Evolutionary conservation across 257 asterid genomes (phyloP).

Genomic region (Penstemon barbatus): DNA sequence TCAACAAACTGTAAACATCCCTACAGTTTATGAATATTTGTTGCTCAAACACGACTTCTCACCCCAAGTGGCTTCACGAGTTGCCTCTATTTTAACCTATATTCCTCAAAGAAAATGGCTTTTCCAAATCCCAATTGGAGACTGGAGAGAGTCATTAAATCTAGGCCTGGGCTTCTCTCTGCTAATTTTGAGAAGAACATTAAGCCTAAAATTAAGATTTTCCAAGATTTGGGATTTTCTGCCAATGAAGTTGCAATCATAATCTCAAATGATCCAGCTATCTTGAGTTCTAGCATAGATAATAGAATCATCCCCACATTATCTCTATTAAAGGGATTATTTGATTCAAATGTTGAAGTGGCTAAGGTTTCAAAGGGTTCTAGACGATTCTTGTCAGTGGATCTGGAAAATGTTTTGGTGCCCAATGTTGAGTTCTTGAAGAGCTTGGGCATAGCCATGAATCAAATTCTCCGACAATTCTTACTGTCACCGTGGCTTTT

Average conservation of each 20-base stretch:
- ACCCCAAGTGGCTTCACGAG: slow-evolving; percentile 30
- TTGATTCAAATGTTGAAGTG: slow-evolving; percentile 38
- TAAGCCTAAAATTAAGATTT: slow-evolving; percentile 45
- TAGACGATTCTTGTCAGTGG: slow-evolving; percentile 28
- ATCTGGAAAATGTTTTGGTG: slow-evolving; percentile 35
- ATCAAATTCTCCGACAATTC: slow-evolving; percentile 5
- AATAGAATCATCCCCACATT: slow-evolving; percentile 30
- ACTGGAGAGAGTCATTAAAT: slow-evolving; percentile 32
- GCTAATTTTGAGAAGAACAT: slow-evolving; percentile 28
- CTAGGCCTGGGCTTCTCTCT: slow-evolving; percentile 22
- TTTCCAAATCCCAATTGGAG: slow-evolving; percentile 43
- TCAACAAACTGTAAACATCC: too few relatives aligned
- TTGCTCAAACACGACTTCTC: slow-evolving; percentile 35
- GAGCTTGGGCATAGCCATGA: slow-evolving; percentile 39
- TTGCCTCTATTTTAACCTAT: slow-evolving; percentile 28
- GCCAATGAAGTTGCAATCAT: slow-evolving; percentile 26
- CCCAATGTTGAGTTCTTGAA: slow-evolving; percentile 42
- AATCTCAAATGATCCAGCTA: slow-evolving; percentile 27
- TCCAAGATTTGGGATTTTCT: slow-evolving; percentile 47
- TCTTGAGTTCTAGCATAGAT: slow-evolving; percentile 26
- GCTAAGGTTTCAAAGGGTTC: slow-evolving; percentile 23
- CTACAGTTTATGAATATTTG: slow-evolving; percentile 10
- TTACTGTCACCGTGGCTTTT: slow-evolving; percentile 22
- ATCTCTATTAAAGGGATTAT: slow-evolving; percentile 25
- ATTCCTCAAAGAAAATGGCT: slow-evolving; percentile 44